Conservation (phyloP, 2,329 filamentous ascomycete species). For the Arachnomyces sp. region DNA sequence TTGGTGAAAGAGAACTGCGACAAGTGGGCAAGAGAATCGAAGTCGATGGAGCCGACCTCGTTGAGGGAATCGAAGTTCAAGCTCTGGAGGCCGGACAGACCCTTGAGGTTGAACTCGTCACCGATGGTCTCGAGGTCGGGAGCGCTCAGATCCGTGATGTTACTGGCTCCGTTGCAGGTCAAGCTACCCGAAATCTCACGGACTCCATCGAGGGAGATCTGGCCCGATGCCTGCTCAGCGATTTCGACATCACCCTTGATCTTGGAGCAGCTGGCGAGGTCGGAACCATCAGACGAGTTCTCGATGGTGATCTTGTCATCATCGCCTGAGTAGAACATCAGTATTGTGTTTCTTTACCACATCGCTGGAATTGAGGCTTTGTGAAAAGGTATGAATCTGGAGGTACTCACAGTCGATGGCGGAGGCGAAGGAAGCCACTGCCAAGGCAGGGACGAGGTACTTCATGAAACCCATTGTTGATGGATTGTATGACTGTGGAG, state of each 20-base stretch:
- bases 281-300: conserved; percentile 57
- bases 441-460: conserved; percentile 50
- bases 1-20: conserved; percentile 53
- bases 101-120: conserved; percentile 61
- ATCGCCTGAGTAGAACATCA: conserved; percentile 9
- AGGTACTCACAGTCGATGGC: conserved; percentile 35
- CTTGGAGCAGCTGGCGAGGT: conserved; percentile 59
- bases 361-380: neutral
- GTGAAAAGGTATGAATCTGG: conserved; percentile 12
- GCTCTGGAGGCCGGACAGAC: conserved; percentile 60
- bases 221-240: conserved; percentile 46
- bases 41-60: conserved; percentile 60
- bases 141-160: conserved; percentile 58
- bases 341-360: neutral
- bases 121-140: conserved; percentile 57
- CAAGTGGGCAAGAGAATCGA: conserved; percentile 62
- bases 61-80: conserved; percentile 61
- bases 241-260: conserved; percentile 64
- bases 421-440: conserved; percentile 44
- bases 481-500: conserved; percentile 20
- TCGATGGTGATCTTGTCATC: conserved; percentile 39
- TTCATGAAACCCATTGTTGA: conserved; percentile 46
- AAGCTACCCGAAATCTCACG: conserved; percentile 53
- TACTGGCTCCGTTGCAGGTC: conserved; percentile 46
- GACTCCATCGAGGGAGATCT: conserved; percentile 56